A percentile compares a stretch with the other conserved stretches of the same genome.
These are phyloP conservation scores for Alternaria ventricosa DNA, from an alignment of 2,329 filamentous ascomycete species.

Conservation along the genomic window DNA sequence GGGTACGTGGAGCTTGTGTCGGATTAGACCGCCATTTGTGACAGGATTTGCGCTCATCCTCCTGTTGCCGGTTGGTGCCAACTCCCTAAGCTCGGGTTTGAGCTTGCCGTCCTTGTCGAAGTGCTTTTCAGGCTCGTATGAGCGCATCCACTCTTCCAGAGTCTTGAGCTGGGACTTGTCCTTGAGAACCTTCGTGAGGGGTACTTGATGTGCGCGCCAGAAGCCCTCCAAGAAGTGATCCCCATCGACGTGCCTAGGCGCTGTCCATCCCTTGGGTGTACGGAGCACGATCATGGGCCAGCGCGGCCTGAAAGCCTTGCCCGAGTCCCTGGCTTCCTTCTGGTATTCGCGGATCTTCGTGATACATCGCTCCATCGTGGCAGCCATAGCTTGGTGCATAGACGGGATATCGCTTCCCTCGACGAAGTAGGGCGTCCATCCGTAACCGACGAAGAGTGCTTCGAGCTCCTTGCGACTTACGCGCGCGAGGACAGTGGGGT, in stretches of 20 bases:
- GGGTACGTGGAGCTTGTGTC: constrained; percentile 71
- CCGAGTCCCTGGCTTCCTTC: constrained; percentile 73
- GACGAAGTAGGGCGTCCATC: constrained; percentile 81
- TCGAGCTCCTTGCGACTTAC: constrained; percentile 77
- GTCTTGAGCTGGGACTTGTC: constrained; percentile 71
- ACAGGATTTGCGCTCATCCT: constrained; percentile 82
- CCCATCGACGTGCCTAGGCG: constrained; percentile 70
- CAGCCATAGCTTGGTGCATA: constrained; percentile 85
- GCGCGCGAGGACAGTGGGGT: constrained; percentile 69
- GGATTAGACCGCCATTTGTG: constrained; percentile 72
- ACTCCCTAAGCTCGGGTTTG: constrained; percentile 65
- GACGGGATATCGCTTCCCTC: constrained; percentile 74
- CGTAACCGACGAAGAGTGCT: constrained; percentile 73
- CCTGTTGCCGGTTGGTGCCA: constrained; percentile 69
- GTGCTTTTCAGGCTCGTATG: constrained; percentile 75
- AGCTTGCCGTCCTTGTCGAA: constrained; percentile 71
- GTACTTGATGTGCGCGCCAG: constrained; percentile 81
- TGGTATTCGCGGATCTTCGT: constrained; percentile 72
- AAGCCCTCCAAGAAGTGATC: constrained; percentile 76
- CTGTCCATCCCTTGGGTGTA: constrained; percentile 82
- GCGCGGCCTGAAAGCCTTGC: constrained; percentile 71
- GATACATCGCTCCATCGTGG: constrained; percentile 75
- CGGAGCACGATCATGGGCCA: constrained; percentile 84
- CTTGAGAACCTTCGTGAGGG: constrained; percentile 71
- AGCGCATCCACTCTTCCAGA: constrained; percentile 78